phyloP scores from a whole-genome alignment of 2,329 filamentous ascomycete genomes.

The Epichloe hybrida region DNA sequence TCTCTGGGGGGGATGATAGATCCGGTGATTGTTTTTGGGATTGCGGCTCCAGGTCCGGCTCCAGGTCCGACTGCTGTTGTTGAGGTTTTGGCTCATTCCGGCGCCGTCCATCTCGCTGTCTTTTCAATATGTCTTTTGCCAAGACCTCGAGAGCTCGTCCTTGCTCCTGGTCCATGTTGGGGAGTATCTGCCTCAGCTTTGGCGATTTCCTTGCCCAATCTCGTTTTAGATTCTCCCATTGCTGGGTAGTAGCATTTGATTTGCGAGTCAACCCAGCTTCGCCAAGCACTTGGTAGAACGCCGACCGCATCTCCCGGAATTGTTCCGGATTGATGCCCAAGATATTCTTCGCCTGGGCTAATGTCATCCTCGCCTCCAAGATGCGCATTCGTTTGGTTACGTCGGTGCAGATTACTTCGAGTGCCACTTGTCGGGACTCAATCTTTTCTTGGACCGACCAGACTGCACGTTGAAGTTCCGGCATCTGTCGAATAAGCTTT shows the following conservation, averaged over 20 bases:
- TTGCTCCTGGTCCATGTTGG: slow-evolving; percentile 32
- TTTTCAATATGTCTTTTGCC: slow-evolving; percentile 65
- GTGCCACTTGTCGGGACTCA: slow-evolving; percentile 51
- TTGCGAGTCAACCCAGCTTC: slow-evolving; percentile 58
- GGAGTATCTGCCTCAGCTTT: slow-evolving; percentile 41
- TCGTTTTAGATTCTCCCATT: slow-evolving; percentile 58
- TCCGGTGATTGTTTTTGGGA: not conserved
- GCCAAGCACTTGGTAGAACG: slow-evolving; percentile 53
- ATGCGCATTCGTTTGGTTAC: slow-evolving; percentile 67
- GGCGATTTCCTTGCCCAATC: slow-evolving; percentile 49
- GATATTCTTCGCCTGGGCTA: slow-evolving; percentile 58
- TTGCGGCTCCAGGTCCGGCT: not conserved
- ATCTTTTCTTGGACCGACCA: slow-evolving; percentile 42
- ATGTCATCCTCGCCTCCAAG: slow-evolving; percentile 51
- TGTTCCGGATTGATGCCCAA: slow-evolving; percentile 31
- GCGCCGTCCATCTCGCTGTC: slow-evolving; percentile 53
- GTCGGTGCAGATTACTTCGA: slow-evolving; percentile 70
- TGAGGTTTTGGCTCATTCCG: slow-evolving; percentile 31
- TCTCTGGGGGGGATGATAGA: slow-evolving; percentile 1
- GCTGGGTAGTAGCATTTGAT: slow-evolving; percentile 55
- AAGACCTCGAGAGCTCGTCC: slow-evolving; percentile 56
- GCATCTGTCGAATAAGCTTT: slow-evolving; percentile 48
- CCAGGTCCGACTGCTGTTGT: not conserved
- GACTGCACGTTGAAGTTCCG: slow-evolving; percentile 50
- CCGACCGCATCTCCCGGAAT: slow-evolving; percentile 46